These are phyloP conservation scores for Trifolium repens DNA, from an alignment of 306 rosid genomes.

Conservation along the genomic window DNA sequence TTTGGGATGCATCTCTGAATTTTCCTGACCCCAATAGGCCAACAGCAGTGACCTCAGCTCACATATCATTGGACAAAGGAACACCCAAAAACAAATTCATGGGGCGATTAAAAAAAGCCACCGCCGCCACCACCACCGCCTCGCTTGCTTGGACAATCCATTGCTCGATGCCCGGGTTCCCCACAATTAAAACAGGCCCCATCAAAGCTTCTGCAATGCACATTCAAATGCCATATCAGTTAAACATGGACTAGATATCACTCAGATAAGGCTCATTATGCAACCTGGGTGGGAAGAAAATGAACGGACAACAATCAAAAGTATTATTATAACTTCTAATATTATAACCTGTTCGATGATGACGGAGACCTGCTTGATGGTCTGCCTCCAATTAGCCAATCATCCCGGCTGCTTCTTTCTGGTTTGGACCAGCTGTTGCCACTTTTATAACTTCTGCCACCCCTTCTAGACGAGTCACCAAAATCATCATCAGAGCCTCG, in stretches of 20 bases:
- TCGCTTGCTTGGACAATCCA: conserved; percentile 79
- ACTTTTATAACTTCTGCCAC: conserved; percentile 54
- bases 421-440: conserved; percentile 65
- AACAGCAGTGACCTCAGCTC: conserved; percentile 46
- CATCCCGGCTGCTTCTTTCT: conserved; percentile 65
- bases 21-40: conserved; percentile 38
- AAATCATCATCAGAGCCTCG: conserved; percentile 48
- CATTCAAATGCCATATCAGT: conserved; percentile 41
- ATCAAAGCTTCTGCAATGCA: conserved; percentile 70
- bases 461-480: conserved; percentile 48
- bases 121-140: conserved; percentile 51
- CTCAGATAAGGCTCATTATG: neutral
- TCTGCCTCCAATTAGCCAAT: conserved; percentile 88
- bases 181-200: conserved; percentile 96
- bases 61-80: conserved; percentile 36
- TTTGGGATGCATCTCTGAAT: conserved; percentile 41
- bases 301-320: neutral
- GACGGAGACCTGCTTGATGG: conserved; percentile 67
- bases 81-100: conserved; percentile 38
- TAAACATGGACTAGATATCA: conserved; percentile 3
- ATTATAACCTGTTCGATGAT: conserved; percentile 67
- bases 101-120: conserved; percentile 41
- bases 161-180: conserved; percentile 84
- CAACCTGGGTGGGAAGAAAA: conserved; percentile 30
- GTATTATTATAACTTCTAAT: conserved; percentile 15